Evolutionary conservation across 768 basidiomycete genomes (phyloP).

Genomic region (Tricholoma matsutake): DNA sequence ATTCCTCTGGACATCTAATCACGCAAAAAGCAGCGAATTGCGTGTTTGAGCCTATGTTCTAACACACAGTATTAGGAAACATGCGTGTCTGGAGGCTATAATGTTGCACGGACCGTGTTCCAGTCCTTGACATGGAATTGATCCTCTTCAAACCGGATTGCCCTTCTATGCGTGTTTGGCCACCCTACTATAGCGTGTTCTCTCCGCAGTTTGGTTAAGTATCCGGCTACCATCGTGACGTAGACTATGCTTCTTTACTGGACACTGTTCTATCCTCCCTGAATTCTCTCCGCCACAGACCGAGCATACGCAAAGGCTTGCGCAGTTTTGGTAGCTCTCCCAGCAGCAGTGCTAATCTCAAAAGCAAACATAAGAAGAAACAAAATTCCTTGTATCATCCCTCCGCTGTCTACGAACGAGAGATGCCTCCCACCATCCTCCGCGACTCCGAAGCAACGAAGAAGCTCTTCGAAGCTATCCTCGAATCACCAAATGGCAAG

Average conservation of each 20-base stretch:
- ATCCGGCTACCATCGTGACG: conserved; percentile 27
- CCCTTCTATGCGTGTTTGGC: conserved; percentile 15
- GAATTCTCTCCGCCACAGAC: conserved; percentile 27
- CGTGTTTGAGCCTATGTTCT: not conserved
- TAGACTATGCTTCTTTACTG: conserved; percentile 34
- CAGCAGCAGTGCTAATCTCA: conserved; percentile 13
- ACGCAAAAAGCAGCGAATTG: not conserved
- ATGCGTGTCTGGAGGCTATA: conserved; percentile 11
- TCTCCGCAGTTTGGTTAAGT: conserved; percentile 40
- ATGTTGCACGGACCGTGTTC: conserved; percentile 5
- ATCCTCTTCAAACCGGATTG: conserved; percentile 25
- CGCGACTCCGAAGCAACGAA: conserved; percentile 59
- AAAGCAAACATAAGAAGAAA: conserved; percentile 20
- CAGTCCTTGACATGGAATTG: conserved; percentile 28
- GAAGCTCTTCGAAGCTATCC: conserved; percentile 45
- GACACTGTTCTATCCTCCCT: conserved; percentile 33
- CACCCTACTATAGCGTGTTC: conserved; percentile 36
- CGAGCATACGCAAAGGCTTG: conserved; percentile 30
- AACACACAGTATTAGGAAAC: too few relatives aligned
- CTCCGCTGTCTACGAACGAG: conserved; percentile 47
- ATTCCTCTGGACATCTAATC: not conserved
- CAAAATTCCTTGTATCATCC: conserved; percentile 33
- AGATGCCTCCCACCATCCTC: conserved; percentile 51
- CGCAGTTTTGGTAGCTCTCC: conserved; percentile 24
- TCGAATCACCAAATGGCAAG: conserved; percentile 59